A percentile compares a stretch with the other conserved stretches of the same genome.
Evolutionary conservation across 352 stramenopile genomes (phyloP).

Genomic region (Phytophthora constricta): DNA sequence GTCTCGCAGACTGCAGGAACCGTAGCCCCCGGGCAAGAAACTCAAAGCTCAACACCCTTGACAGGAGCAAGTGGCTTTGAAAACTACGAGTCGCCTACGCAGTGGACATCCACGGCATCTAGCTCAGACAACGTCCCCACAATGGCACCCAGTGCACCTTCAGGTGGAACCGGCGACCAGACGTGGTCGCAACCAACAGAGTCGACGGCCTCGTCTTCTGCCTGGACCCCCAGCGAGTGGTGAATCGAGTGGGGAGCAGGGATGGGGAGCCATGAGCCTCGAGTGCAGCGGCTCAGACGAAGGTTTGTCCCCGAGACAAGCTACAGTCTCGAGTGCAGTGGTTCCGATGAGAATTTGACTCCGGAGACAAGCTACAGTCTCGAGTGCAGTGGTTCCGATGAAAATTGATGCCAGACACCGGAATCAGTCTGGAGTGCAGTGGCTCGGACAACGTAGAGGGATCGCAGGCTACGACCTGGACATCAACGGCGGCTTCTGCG

Average conservation of each 20-base stretch:
- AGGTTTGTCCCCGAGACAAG: background rate
- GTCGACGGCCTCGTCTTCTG: background rate
- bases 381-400: conserved; percentile 14
- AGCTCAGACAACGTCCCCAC: background rate
- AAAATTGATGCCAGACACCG: conserved; percentile 1
- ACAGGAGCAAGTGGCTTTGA: conserved; percentile 20
- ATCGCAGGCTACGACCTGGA: background rate
- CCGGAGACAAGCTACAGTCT: background rate
- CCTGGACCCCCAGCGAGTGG: background rate
- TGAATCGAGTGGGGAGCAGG: conserved; percentile 1
- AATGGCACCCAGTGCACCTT: background rate
- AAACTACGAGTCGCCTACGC: conserved; percentile 4
- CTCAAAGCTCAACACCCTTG: conserved; percentile 2
- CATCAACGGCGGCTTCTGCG: background rate
- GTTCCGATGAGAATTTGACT: conserved; percentile 1
- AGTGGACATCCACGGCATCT: background rate
- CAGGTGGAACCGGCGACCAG: background rate
- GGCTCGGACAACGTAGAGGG: background rate
- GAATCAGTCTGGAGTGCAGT: conserved; percentile 8
- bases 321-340: conserved; percentile 19
- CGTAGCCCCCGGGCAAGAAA: conserved; percentile 9
- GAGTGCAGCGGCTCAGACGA: background rate
- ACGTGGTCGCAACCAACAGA: background rate
- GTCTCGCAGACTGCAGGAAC: conserved; percentile 21
- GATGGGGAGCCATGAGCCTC: background rate